phyloP scores from a whole-genome alignment of 352 stramenopile genomes.

The Globisporangium mamillatum region DNA sequence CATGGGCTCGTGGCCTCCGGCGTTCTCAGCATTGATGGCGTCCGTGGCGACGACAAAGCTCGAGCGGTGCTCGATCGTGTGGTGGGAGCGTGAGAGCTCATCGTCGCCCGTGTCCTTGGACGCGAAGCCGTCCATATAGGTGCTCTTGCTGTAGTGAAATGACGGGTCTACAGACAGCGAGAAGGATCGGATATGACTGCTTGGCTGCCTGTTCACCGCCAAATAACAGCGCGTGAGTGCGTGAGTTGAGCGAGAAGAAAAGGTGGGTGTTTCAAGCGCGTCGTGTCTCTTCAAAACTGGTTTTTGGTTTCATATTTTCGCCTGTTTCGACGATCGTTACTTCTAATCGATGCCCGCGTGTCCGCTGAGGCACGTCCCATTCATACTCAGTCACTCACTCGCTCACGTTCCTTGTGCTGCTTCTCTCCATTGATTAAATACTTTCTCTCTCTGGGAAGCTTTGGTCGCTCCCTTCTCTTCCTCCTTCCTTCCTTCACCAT shows the following conservation, averaged over 20 bases:
- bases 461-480: background rate
- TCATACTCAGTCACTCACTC: background rate
- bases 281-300: slow-evolving; percentile 2
- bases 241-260: background rate
- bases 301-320: slow-evolving; percentile 8
- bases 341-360: background rate
- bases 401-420: background rate
- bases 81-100: background rate
- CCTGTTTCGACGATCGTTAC: background rate
- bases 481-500: background rate
- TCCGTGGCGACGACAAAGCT: slow-evolving; percentile 8
- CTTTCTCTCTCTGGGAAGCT: background rate
- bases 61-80: slow-evolving; percentile 6
- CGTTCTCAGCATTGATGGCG: background rate
- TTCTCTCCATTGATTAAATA: slow-evolving; percentile 7
- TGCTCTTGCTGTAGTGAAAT: background rate
- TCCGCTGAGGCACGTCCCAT: background rate
- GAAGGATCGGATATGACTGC: slow-evolving; percentile 1
- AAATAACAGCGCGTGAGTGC: background rate
- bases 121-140: slow-evolving; percentile 32
- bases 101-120: slow-evolving; percentile 7
- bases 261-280: background rate
- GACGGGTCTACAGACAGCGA: background rate
- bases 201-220: background rate
- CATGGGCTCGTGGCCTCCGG: slow-evolving; percentile 9